Percentiles rank a stretch among this genome's conserved stretches.
phyloP scores from a whole-genome alignment of 1,284 basidiomycete genomes.

The Grifola frondosa region DNA sequence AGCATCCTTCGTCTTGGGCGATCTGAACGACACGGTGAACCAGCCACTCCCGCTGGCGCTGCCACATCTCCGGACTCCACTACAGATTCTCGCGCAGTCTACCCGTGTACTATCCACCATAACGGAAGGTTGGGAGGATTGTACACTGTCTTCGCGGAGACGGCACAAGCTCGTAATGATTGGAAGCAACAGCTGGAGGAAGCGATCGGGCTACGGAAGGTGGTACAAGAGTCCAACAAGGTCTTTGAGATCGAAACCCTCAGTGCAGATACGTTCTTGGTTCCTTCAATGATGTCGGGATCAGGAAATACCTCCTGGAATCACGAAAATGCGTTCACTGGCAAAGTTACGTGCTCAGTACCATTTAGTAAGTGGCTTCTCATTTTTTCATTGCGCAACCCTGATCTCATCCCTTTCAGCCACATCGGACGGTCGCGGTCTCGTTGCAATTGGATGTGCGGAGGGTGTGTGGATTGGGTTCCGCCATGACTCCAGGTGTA shows the following conservation, averaged over 20 bases:
- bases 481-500: constrained; percentile 82
- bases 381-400: not conserved
- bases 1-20: constrained; percentile 51
- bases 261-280: constrained; percentile 82
- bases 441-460: constrained; percentile 92
- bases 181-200: constrained; percentile 92
- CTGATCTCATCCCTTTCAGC: constrained; percentile 39
- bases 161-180: constrained; percentile 67
- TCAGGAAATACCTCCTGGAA: constrained; percentile 54
- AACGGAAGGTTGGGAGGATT: constrained; percentile 81
- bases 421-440: constrained; percentile 77
- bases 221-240: constrained; percentile 90
- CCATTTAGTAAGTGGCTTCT: constrained; percentile 73
- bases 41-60: constrained; percentile 35
- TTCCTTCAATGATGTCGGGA: constrained; percentile 56
- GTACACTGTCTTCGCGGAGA: constrained; percentile 86
- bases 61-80: constrained; percentile 44
- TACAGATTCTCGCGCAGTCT: constrained; percentile 70
- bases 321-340: constrained; percentile 75
- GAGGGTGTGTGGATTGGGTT: constrained; percentile 98
- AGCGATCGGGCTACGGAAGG: constrained; percentile 80
- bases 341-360: constrained; percentile 90
- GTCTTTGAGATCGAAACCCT: constrained; percentile 89
- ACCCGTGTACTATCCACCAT: constrained; percentile 83
- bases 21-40: constrained; percentile 37